Evolutionary conservation across 768 basidiomycete genomes (phyloP), one percentile per base, ranked within the genome.

Genomic region (Boletales sp.): DNA sequence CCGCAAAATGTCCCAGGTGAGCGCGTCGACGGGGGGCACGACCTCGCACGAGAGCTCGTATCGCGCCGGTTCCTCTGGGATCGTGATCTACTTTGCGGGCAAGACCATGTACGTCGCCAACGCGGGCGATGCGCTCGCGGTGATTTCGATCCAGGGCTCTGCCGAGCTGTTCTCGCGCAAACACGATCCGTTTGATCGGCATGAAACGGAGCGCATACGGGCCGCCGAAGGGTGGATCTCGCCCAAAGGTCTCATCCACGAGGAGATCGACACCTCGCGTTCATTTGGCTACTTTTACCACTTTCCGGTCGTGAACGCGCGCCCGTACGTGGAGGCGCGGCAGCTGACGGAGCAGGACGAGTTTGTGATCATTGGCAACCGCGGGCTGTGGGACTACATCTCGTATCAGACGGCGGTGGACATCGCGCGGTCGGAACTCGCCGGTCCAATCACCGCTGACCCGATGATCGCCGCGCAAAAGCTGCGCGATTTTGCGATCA

Each of bases 381-480:
- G 84, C 6, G 92, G 91, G 0, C 66, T 98, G 21, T 99, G 96
- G 96, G 88, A 94, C 57, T 90, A 83, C 56, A 88, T 98, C 56
- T 86, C 90, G 5, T 91, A 90, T 63, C 93, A 97, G 67, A 95
- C 90, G 0, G 95, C 96, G 2, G 93, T 98, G 48, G 95, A 98
- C 66, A 94, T 98, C 53, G 94, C 93, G 1, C 79, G 90, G 35
- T 80, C 81, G 8, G 87, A 87, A 59, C 61, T 63, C 13, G 69
- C 71, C 14, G 83, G 87, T 58, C 86, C 86, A 0, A 87, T 87
- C 84, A 84, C 92, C 61, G 69, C 71, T 15, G 83, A 88, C 58
- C 86, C 86, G 0, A 87, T 87, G 84, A 84, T 93, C 62, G 96
- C 96, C 5, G 92, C 96, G 0, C 94, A 97, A 72, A 98, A 96